Conservation (phyloP, 2,329 filamentous ascomycete genomes). For the Fusarium devonianum region DNA sequence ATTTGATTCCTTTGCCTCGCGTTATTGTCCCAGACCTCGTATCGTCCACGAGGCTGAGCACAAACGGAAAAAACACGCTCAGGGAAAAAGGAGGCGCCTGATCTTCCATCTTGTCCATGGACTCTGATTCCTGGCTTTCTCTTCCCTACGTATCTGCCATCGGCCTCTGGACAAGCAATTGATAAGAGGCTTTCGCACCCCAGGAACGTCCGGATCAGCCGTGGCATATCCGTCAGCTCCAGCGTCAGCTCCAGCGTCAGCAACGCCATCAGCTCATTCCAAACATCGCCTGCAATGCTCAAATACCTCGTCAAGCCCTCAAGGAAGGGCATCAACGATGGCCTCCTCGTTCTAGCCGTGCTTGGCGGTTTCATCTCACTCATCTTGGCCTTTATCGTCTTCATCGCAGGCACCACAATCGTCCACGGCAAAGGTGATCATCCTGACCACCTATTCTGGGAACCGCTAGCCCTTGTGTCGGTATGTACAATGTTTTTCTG, state of each 20-base stretch:
- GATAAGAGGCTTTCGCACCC: background rate
- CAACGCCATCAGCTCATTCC: conserved; percentile 8
- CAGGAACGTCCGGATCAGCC: background rate
- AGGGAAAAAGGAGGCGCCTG: conserved; percentile 17
- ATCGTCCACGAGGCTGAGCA: conserved; percentile 30
- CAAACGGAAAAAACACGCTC: conserved; percentile 12
- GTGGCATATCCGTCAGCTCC: background rate
- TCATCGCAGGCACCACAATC: conserved; percentile 37
- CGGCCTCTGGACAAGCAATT: background rate
- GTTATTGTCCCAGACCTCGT: conserved; percentile 28
- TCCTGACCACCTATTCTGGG: conserved; percentile 30
- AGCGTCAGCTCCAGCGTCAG: conserved; percentile 23
- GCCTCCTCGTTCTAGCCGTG: conserved; percentile 30
- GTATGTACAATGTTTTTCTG: conserved; percentile 22
- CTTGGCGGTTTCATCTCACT: conserved; percentile 33
- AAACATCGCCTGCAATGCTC: conserved; percentile 20
- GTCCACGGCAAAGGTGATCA: conserved; percentile 12
- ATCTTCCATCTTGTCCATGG: conserved; percentile 6
- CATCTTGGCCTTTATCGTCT: conserved; percentile 27
- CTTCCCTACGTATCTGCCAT: background rate
- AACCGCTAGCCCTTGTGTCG: conserved; percentile 37
- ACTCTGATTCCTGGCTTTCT: background rate
- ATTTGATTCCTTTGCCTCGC: conserved; percentile 12
- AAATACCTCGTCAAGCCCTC: conserved; percentile 22
- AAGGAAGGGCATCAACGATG: conserved; percentile 25